Percentiles rank a stretch among this genome's conserved stretches.
These are phyloP conservation scores for Austropuccinia psidii DNA, from an alignment of 1,284 basidiomycete genomes.

Conservation along the genomic window DNA sequence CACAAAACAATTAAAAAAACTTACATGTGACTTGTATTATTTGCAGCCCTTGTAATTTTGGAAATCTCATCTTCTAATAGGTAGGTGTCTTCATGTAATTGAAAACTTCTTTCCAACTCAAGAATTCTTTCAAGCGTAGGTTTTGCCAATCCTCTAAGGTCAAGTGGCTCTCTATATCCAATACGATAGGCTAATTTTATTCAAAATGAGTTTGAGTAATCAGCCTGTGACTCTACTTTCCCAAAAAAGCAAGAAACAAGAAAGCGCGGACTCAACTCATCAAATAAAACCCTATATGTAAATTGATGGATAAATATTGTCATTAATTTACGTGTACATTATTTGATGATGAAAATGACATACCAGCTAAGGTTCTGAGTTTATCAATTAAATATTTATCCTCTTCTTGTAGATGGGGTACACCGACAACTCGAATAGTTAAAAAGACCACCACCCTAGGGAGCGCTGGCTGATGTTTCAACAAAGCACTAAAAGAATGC, in stretches of 20 bases:
- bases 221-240: not conserved
- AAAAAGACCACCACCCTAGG: conserved; percentile 52
- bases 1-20: not conserved
- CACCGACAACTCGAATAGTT: conserved; percentile 54
- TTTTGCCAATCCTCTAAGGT: conserved; percentile 29
- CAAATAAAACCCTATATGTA: conserved; percentile 24
- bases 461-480: conserved; percentile 39
- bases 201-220: not conserved
- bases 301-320: not conserved
- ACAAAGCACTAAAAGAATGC: conserved; percentile 40
- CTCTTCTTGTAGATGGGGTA: conserved; percentile 51
- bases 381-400: conserved; percentile 56
- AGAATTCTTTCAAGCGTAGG: conserved; percentile 37
- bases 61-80: conserved; percentile 16
- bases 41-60: conserved; percentile 29
- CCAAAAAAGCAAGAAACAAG: not conserved
- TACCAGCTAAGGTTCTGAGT: conserved; percentile 55
- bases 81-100: conserved; percentile 1
- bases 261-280: conserved; percentile 17
- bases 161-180: conserved; percentile 55
- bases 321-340: not conserved
- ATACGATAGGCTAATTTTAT: conserved; percentile 53
- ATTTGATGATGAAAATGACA: conserved; percentile 6
- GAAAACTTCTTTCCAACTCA: conserved; percentile 26
- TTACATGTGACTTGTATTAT: conserved; percentile 37